Percentiles rank a stretch among this genome's conserved stretches.
These are phyloP conservation scores for Musa itinerans DNA, from an alignment of 176 grass and related monocot genomes.

Conservation along the genomic window DNA sequence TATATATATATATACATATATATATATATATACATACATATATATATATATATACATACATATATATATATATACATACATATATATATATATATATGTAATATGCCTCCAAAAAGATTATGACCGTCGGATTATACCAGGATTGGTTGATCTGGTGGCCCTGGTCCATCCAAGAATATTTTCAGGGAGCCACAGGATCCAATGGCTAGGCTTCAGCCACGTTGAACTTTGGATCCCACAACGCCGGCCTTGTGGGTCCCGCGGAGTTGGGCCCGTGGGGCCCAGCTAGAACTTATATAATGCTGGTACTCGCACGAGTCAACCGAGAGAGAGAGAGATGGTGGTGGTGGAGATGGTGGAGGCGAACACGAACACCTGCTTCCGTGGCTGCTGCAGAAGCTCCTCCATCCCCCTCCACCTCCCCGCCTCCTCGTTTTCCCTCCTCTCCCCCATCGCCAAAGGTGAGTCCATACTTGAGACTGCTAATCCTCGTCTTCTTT, in stretches of 20 bases:
- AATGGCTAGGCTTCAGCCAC: background rate
- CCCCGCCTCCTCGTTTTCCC: constrained; percentile 52
- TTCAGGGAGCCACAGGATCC: background rate
- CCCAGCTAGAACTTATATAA: background rate
- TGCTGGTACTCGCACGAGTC: background rate
- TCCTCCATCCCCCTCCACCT: constrained; percentile 66
- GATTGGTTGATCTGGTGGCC: background rate
- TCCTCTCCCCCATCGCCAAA: constrained; percentile 75
- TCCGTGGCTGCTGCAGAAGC: constrained; percentile 85
- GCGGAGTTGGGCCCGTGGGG: background rate
- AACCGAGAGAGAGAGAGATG: background rate
- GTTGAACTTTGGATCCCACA: background rate
- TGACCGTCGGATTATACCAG: too few species aligned
- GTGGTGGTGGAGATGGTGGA: constrained; percentile 39
- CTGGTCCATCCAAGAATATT: background rate
- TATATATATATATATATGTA: too few species aligned
- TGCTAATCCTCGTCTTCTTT: background rate
- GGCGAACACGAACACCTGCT: constrained; percentile 60
- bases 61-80: too few species aligned
- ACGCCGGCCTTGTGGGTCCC: background rate
- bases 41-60: too few species aligned
- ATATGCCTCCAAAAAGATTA: too few species aligned
- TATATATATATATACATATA: too few species aligned
- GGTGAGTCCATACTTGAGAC: constrained; percentile 21
- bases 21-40: too few species aligned